These are phyloP conservation scores for Dipodascopsis uninucleata DNA, from an alignment of 805 yeast genomes.

Conservation along the genomic window DNA sequence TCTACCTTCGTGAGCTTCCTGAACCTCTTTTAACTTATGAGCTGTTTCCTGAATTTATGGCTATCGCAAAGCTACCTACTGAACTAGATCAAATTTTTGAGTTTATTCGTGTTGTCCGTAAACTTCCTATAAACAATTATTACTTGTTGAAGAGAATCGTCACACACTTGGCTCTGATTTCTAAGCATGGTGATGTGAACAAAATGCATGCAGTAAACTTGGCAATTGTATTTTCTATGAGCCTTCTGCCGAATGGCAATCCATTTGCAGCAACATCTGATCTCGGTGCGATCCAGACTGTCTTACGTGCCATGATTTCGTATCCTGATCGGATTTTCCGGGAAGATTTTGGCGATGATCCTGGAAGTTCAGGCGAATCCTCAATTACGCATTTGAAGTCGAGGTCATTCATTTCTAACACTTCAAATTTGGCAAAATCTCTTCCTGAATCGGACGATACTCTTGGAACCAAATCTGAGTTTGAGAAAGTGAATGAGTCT, in stretches of 20 bases:
- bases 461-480: not conserved
- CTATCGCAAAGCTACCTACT: conserved; percentile 47
- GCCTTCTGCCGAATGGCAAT: conserved; percentile 39
- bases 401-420: not conserved
- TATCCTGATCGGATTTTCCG: conserved; percentile 33
- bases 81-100: conserved; percentile 13
- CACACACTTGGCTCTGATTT: conserved; percentile 65
- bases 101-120: conserved; percentile 33
- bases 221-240: conserved; percentile 81
- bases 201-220: conserved; percentile 86
- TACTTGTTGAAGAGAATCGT: conserved; percentile 63
- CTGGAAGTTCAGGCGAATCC: not conserved
- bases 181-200: conserved; percentile 62
- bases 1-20: conserved; percentile 79
- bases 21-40: conserved; percentile 76
- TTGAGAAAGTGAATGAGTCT: not conserved
- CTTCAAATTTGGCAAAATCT: not conserved
- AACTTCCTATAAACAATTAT: conserved; percentile 64
- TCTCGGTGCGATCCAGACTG: conserved; percentile 52
- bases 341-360: conserved; percentile 12
- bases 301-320: conserved; percentile 48
- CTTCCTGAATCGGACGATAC: conserved; percentile 2
- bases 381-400: no score
- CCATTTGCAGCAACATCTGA: conserved; percentile 45
- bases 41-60: conserved; percentile 59